Base-by-base conservation (phyloP, 306 rosid species). In the Citrullus mucosospermus region DNA sequence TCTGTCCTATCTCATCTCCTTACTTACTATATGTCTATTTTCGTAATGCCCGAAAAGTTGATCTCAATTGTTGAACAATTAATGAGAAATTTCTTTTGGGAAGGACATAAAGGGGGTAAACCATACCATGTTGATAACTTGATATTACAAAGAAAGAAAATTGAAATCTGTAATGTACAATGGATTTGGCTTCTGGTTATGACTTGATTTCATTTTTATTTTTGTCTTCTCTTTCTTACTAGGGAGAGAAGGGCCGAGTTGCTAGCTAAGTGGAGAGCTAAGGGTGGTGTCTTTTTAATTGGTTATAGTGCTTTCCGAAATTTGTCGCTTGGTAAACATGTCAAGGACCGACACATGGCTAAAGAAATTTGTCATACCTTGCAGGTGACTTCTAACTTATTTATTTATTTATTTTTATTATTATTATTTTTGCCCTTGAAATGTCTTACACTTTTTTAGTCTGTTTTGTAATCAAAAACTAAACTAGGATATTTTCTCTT, bases 201-300 rank as follows among this genome's bases (percentile, higher is more conserved):
- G 61, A 73, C 28, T 73, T 30, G 28, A 41, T 30, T n/a, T 67
- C 17, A 25, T 43, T 51, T 22, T 77, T 75, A 60, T 53, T 63
- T 81, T 83, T 82, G 78, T 78, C 79, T 79, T 41, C 73, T 34
- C 76, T 28, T 84, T 84, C 76, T 48, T 80, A 46, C 79, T 89
- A 95, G 99, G 86, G 97, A 95, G 80, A 88, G 89, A 85, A 95
- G 97, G 81, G 88, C 84, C 12, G 91, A 89, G 56, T 80, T 87
- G 77, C 89, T 95, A 76, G 91, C 91, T 38, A 95, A 92, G 82
- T 95, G 99, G 99, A 89, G 96, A 88, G 80, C 86, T 12, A 95
- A 95, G 81, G 99, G 99, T 77, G 99, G 99, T 55, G 87, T 95
- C 43, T 92, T 95, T 87, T 78, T 95, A 81, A 92, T 95, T 80